Percentiles rank a stretch among this genome's conserved stretches.
phyloP scores from a whole-genome alignment of 805 yeast genomes.

The Candida sanyiensis region DNA sequence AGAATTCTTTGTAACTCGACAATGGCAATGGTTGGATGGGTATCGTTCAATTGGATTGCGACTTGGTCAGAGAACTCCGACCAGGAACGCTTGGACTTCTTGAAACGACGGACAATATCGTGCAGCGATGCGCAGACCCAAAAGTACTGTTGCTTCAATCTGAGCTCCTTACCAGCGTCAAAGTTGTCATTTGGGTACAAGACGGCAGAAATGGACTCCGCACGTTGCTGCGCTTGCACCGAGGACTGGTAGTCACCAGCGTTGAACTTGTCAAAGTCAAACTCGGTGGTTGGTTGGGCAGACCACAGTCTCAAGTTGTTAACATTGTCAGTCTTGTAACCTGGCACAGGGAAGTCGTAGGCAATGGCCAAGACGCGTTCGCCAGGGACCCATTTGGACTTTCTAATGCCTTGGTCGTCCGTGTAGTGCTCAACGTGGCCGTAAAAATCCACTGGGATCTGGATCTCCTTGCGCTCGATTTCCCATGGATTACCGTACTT shows the following conservation, averaged over 20 bases:
- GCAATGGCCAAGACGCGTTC: slow-evolving; percentile 88
- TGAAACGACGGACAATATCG: slow-evolving; percentile 85
- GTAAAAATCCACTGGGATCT: slow-evolving; percentile 84
- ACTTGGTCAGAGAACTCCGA: slow-evolving; percentile 74
- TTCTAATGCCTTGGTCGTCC: slow-evolving; percentile 46
- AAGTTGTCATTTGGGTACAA: slow-evolving; percentile 93
- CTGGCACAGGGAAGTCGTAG: slow-evolving; percentile 89
- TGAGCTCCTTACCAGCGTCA: slow-evolving; percentile 82
- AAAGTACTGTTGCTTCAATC: slow-evolving; percentile 92
- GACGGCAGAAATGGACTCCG: slow-evolving; percentile 89
- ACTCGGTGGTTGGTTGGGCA: slow-evolving; percentile 83
- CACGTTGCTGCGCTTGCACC: slow-evolving; percentile 77
- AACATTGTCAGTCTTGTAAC: slow-evolving; percentile 74
- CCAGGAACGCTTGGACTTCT: slow-evolving; percentile 76
- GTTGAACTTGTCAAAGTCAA: slow-evolving; percentile 86
- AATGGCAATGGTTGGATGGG: slow-evolving; percentile 89
- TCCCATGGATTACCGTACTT: slow-evolving; percentile 92
- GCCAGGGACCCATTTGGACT: slow-evolving; percentile 79
- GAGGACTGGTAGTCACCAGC: slow-evolving; percentile 86
- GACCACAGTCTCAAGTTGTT: slow-evolving; percentile 90
- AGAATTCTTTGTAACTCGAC: slow-evolving; percentile 84
- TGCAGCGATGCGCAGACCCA: slow-evolving; percentile 95
- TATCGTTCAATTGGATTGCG: slow-evolving; percentile 91
- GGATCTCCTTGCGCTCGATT: slow-evolving; percentile 78
- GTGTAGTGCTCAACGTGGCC: slow-evolving; percentile 52